Conservation (phyloP, 331 rosid genomes). For the Saraca asoca region DNA sequence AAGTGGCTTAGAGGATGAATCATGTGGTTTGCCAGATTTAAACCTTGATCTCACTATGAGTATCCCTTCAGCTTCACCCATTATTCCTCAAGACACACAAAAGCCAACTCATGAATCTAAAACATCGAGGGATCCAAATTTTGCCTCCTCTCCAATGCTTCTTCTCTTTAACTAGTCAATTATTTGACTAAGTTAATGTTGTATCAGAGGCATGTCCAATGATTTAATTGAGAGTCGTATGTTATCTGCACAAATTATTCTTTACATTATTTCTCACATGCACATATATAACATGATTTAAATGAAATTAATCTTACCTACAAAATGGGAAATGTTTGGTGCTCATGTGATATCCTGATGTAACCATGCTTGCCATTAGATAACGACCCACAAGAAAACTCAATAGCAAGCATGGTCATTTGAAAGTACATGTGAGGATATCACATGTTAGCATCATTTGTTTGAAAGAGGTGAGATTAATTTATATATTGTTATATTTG, state of each 20-base stretch:
- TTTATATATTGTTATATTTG: too few species aligned
- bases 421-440: too few species aligned
- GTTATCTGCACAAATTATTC: neutral
- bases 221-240: neutral
- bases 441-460: too few species aligned
- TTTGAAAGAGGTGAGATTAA: too few species aligned
- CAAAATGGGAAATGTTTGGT: too few species aligned
- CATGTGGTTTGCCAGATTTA: conserved; percentile 55
- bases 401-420: too few species aligned
- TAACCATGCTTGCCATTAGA: too few species aligned
- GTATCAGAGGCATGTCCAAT: neutral
- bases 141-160: conserved; percentile 48
- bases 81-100: conserved; percentile 30
- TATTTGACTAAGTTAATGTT: neutral
- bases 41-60: conserved; percentile 53
- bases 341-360: too few species aligned
- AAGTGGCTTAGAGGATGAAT: conserved; percentile 55
- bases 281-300: too few species aligned
- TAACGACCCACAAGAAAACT: too few species aligned
- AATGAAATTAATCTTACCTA: too few species aligned
- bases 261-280: too few species aligned
- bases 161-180: conserved; percentile 32
- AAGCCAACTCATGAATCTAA: conserved; percentile 24
- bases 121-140: conserved; percentile 13
- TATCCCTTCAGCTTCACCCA: conserved; percentile 23